Percentiles rank a stretch among this genome's conserved stretches.
phyloP scores from a whole-genome alignment of 2,329 filamentous ascomycete genomes.

The Rutstroemia sp. region DNA sequence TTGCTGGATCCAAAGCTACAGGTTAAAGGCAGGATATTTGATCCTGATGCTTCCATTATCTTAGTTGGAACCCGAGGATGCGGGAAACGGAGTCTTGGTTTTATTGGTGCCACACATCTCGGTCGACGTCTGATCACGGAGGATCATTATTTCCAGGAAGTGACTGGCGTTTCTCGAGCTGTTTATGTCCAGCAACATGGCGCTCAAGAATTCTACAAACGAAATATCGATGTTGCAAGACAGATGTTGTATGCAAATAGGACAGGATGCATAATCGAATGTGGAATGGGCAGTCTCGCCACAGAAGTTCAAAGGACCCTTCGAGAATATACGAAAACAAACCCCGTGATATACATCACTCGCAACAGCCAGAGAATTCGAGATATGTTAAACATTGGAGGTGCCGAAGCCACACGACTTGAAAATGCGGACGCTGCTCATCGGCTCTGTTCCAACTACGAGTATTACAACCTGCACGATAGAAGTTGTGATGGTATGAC shows the following conservation, averaged over 20 bases:
- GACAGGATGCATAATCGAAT: constrained; percentile 61
- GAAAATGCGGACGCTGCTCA: constrained; percentile 38
- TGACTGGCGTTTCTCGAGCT: constrained; percentile 53
- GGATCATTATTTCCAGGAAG: constrained; percentile 59
- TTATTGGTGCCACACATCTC: constrained; percentile 67
- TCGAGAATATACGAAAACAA: constrained; percentile 52
- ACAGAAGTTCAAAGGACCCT: constrained; percentile 42
- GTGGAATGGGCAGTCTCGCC: constrained; percentile 51
- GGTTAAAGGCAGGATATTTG: constrained; percentile 22
- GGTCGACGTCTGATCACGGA: constrained; percentile 61
- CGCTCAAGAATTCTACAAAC: constrained; percentile 51
- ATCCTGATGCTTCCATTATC: constrained; percentile 58
- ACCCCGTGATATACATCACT: constrained; percentile 65
- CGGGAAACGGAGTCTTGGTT: constrained; percentile 68
- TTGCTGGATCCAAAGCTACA: constrained; percentile 18
- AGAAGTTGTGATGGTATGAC: constrained; percentile 31
- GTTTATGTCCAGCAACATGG: constrained; percentile 58
- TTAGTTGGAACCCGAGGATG: constrained; percentile 66
- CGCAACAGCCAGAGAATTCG: constrained; percentile 60
- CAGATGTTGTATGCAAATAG: constrained; percentile 51
- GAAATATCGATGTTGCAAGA: constrained; percentile 55
- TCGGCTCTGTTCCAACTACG: constrained; percentile 51
- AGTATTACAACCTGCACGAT: constrained; percentile 53
- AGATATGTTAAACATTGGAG: constrained; percentile 35
- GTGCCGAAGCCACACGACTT: constrained; percentile 35